Evolutionary conservation across 1,139 yeast species (phyloP).

Genomic region (Meyerozyma elateridarum): DNA sequence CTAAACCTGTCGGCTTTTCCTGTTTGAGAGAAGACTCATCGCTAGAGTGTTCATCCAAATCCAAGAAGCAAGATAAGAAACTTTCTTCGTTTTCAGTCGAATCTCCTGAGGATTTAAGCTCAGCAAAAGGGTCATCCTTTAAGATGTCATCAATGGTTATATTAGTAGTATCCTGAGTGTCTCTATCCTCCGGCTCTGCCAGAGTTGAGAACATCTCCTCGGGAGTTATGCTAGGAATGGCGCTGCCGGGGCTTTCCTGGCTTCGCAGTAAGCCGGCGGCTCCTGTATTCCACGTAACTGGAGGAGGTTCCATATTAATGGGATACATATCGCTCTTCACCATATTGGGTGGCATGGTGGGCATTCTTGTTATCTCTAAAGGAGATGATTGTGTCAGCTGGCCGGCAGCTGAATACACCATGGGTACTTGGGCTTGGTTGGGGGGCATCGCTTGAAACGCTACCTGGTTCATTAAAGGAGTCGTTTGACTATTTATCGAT

Average conservation of each 20-base stretch:
- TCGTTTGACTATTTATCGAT: neutral
- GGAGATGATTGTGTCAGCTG: constrained; percentile 2
- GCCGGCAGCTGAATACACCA: constrained; percentile 2
- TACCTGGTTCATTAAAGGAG: neutral
- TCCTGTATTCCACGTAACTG: neutral
- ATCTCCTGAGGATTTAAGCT: constrained; percentile 9
- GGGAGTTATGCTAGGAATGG: neutral
- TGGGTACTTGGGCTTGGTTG: neutral
- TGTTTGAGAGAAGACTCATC: constrained; percentile 1
- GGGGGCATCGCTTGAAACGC: neutral
- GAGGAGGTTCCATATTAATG: neutral
- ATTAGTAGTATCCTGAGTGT: constrained; percentile 3
- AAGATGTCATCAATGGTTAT: constrained; percentile 22
- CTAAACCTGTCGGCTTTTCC: constrained; percentile 1
- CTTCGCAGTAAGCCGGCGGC: neutral
- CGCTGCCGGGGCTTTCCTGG: neutral
- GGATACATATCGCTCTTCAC: neutral
- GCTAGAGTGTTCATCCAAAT: constrained; percentile 4
- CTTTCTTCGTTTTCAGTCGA: constrained; percentile 7
- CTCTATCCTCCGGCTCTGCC: constrained; percentile 3
- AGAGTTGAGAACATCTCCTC: constrained; percentile 4
- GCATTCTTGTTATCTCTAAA: neutral
- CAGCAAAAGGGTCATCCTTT: constrained; percentile 20
- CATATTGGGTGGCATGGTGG: too few relatives aligned
- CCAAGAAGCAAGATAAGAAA: constrained; percentile 8